Evolutionary conservation across 805 yeast genomes (phyloP), one percentile per base, ranked within the genome.

Genomic region (Saccharomyces kudriavzevii): DNA sequence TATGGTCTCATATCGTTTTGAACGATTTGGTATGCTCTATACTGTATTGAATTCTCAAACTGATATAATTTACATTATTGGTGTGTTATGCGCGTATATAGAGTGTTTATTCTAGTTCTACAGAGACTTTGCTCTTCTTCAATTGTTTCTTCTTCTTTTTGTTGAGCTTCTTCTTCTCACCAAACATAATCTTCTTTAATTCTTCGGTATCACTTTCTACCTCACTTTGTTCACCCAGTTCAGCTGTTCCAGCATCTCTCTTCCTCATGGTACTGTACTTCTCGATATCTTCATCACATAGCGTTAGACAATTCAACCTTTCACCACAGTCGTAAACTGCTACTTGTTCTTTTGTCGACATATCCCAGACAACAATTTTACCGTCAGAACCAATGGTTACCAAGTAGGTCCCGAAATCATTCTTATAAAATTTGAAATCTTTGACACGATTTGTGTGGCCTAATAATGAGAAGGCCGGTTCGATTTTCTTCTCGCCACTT

Each of bases 331-430:
- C 89, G 67, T 90, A 92, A 2, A 89, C 94, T 0, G 97, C 97
- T 25, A 90, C 79, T 68, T 90, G 96, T 62, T 88, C 95, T 61
- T 78, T 77, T 1, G 73, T 63, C 0, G 71, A 66, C 65, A 85
- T 72, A 66, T 91, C 86, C 97, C 97, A 92, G 2, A 92, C 87
- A 6, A 94, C 96, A 51, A 92, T 85, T 63, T 81, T 87, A 26
- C 98, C 98, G 69, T 92, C 98, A 0, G 97, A 88, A 0, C 97
- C 88, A 11, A 90, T 88, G 2, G 96, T 85, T 0, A 88, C 78
- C 63, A 94, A 69, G 64, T 78, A 86, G 3, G 57, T 61, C 40
- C 70, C 70, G 56, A 57, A 62, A 20, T 73, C 75, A 13, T 77
- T 74, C 40, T 74, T 71, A 61, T 77, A 78, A 49, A 83, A 74